phyloP scores from a whole-genome alignment of 495 filamentous ascomycete genomes.

The Pyrenula aspistea region DNA sequence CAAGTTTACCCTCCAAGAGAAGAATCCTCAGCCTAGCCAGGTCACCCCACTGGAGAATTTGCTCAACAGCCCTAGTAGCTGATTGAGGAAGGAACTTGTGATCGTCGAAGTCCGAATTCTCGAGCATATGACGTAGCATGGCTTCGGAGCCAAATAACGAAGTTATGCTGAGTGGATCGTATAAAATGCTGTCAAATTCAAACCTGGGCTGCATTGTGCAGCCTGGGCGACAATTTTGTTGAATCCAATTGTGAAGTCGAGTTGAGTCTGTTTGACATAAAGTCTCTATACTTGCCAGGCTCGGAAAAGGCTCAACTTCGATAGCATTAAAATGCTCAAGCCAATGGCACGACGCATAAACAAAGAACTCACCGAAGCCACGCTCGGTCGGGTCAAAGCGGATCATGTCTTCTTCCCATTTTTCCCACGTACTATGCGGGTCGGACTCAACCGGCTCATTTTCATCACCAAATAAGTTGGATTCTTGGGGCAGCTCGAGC shows the following conservation, averaged over 20 bases:
- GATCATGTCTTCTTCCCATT: slow-evolving; percentile 14
- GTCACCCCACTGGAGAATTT: slow-evolving; percentile 13
- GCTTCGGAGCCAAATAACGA: slow-evolving; percentile 13
- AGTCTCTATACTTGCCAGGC: slow-evolving; percentile 10
- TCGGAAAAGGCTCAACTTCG: slow-evolving; percentile 6
- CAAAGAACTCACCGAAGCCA: slow-evolving; percentile 14
- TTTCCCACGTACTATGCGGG: slow-evolving; percentile 12
- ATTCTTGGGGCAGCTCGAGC: slow-evolving; percentile 10
- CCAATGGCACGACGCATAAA: slow-evolving; percentile 16
- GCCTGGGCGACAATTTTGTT: slow-evolving; percentile 14
- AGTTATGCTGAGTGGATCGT: slow-evolving; percentile 17
- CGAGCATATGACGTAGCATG: slow-evolving; percentile 10
- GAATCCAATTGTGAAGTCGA: slow-evolving; percentile 14
- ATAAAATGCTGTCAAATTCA: slow-evolving; percentile 12
- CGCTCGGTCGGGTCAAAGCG: slow-evolving; percentile 10
- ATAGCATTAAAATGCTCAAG: slow-evolving; percentile 8
- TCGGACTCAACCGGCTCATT: slow-evolving; percentile 7
- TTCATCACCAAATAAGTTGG: slow-evolving; percentile 6
- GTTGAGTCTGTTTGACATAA: slow-evolving; percentile 10
- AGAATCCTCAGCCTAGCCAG: slow-evolving; percentile 12
- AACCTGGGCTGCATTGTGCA: slow-evolving; percentile 12
- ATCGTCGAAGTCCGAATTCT: slow-evolving; percentile 9
- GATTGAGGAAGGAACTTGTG: slow-evolving; percentile 7
- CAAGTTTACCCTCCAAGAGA: slow-evolving; percentile 7
- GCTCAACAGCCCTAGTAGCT: slow-evolving; percentile 9